Percentiles rank a stretch among this genome's conserved stretches.
Conservation (phyloP, 192 early-diverging fungal species). For the Coemansia sp. region DNA sequence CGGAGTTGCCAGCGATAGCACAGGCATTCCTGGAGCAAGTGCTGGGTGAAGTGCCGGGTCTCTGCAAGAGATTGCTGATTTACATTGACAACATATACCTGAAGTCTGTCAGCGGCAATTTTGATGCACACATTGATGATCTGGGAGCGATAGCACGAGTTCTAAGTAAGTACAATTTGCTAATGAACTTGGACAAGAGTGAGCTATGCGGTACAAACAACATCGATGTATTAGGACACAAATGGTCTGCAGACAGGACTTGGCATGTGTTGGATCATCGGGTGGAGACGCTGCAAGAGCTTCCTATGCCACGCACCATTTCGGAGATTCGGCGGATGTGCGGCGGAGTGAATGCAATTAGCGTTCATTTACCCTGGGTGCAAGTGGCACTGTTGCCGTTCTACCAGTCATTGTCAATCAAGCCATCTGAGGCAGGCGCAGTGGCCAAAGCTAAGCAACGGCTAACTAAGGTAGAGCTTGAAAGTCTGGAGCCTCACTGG, state of each 20-base stretch:
- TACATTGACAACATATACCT: constrained; percentile 16
- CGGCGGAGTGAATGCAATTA: constrained; percentile 22
- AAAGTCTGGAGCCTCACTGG: constrained; percentile 7
- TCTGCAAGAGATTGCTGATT: constrained; percentile 8
- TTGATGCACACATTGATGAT: constrained; percentile 10
- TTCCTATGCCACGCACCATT: constrained; percentile 15
- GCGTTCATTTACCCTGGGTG: constrained; percentile 15
- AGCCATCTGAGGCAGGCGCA: too few relatives aligned
- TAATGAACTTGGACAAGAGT: constrained; percentile 15
- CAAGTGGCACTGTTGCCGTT: constrained; percentile 16
- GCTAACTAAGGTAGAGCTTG: constrained; percentile 9
- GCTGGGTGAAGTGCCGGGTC: neutral
- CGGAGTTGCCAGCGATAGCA: constrained; percentile 9
- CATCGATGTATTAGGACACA: constrained; percentile 2
- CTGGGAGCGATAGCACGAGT: constrained; percentile 6
- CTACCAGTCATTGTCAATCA: constrained; percentile 5
- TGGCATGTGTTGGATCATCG: constrained; percentile 16
- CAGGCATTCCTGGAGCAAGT: constrained; percentile 20
- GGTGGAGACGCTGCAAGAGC: constrained; percentile 7
- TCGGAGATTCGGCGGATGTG: constrained; percentile 16
- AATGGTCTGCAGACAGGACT: constrained; percentile 2
- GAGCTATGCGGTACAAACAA: neutral
- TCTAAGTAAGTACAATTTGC: constrained; percentile 7
- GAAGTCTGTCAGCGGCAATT: constrained; percentile 10
- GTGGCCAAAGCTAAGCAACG: neutral